phyloP scores from a whole-genome alignment of 163 green algal genomes.

The Chlorella variabilis region DNA sequence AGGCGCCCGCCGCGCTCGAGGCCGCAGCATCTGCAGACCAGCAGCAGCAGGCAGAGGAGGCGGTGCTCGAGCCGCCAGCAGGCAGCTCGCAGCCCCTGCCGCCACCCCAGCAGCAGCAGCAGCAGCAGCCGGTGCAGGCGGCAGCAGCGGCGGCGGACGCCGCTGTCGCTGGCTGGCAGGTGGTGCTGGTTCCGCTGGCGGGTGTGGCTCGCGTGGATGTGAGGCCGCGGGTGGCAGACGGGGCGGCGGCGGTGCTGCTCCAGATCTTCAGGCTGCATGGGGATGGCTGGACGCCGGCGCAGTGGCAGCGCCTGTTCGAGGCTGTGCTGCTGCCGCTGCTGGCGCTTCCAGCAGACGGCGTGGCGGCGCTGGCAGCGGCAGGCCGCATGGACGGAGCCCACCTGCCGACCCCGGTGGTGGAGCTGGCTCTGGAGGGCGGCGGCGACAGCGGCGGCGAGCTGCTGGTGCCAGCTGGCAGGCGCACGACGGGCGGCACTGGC shows the following conservation, averaged over 20 bases:
- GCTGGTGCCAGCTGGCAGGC: background rate
- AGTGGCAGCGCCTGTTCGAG: constrained; percentile 45
- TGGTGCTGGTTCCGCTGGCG: constrained; percentile 65
- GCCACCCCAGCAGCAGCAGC: background rate
- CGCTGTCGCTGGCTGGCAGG: constrained; percentile 50
- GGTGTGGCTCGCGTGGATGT: constrained; percentile 67
- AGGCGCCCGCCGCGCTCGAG: background rate
- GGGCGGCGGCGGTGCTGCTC: constrained; percentile 47
- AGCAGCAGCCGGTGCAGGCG: background rate
- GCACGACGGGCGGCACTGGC: too few species aligned
- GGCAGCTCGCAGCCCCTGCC: background rate
- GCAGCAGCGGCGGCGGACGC: background rate
- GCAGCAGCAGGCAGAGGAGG: background rate
- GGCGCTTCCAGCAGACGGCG: background rate
- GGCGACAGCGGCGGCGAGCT: too few species aligned
- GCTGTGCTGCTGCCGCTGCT: constrained; percentile 26
- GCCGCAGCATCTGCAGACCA: background rate
- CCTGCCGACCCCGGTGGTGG: too few species aligned
- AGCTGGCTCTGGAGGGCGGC: background rate
- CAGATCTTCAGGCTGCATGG: constrained; percentile 31
- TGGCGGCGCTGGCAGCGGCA: too few species aligned
- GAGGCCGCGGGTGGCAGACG: constrained; percentile 57
- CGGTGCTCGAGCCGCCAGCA: constrained; percentile 14
- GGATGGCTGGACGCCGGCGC: background rate
- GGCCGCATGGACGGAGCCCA: too few species aligned